phyloP scores from a whole-genome alignment of 2,329 filamentous ascomycete species.

The Colletotrichum destructivum region DNA sequence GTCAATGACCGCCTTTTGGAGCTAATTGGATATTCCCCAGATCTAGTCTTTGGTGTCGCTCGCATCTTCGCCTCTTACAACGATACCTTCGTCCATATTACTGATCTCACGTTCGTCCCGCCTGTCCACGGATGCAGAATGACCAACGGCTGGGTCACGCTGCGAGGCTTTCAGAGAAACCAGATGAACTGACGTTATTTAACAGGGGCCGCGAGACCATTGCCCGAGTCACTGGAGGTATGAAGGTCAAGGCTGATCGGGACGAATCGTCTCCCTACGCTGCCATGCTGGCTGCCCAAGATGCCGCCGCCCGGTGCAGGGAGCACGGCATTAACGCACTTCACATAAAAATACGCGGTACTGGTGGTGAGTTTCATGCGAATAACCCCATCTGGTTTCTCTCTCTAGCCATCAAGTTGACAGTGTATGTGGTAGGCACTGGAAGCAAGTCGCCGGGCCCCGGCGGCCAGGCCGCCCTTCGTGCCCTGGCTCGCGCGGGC shows the following conservation, averaged over 20 bases:
- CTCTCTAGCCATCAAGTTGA: background rate
- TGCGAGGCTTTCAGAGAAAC: background rate
- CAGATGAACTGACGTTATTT: conserved; percentile 58
- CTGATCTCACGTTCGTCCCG: conserved; percentile 89
- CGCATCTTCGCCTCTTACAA: conserved; percentile 98
- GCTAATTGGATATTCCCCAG: conserved; percentile 49
- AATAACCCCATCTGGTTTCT: background rate
- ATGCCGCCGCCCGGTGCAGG: conserved; percentile 89
- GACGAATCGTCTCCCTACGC: conserved; percentile 99
- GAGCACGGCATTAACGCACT: conserved; percentile 87
- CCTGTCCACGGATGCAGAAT: conserved; percentile 17
- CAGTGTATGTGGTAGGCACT: conserved; percentile 74
- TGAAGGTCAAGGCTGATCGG: conserved; percentile 99
- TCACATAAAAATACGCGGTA: conserved; percentile 99
- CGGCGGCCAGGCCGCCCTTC: conserved; percentile 98
- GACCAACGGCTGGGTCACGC: no score
- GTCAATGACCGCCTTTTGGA: no score
- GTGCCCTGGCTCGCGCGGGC: conserved; percentile 96
- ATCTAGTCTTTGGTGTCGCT: conserved; percentile 98
- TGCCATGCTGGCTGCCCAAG: conserved; percentile 99
- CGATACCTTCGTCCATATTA: conserved; percentile 97
- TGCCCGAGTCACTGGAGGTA: conserved; percentile 99
- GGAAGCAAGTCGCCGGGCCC: conserved; percentile 99
- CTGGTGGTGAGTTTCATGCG: conserved; percentile 79
- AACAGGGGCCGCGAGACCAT: conserved; percentile 99